A percentile compares a stretch with the other conserved stretches of the same genome.
These are phyloP conservation scores for Amanita subjunquillea DNA, from an alignment of 768 basidiomycete genomes.

Conservation along the genomic window DNA sequence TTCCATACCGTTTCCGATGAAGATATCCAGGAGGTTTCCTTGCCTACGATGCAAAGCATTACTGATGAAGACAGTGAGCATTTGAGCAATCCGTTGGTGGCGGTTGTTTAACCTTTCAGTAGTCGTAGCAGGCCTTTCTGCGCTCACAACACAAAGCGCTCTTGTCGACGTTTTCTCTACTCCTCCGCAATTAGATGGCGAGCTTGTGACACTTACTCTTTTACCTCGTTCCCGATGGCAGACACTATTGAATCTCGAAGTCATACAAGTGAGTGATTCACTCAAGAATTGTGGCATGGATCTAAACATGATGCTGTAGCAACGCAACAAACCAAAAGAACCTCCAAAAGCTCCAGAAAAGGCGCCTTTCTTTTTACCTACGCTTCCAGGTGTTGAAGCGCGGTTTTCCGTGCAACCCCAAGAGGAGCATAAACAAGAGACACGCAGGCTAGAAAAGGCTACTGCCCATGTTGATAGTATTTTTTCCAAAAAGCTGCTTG, in stretches of 20 bases:
- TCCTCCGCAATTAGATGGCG: conserved; percentile 81
- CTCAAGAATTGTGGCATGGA: neutral
- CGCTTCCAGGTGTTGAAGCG: conserved; percentile 77
- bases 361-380: conserved; percentile 96
- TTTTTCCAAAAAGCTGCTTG: conserved; percentile 56
- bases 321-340: conserved; percentile 95
- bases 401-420: conserved; percentile 55
- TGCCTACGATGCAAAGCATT: conserved; percentile 81
- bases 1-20: conserved; percentile 74
- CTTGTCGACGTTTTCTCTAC: conserved; percentile 66
- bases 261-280: conserved; percentile 60
- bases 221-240: conserved; percentile 94
- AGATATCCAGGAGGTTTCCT: conserved; percentile 52
- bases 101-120: conserved; percentile 5
- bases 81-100: neutral
- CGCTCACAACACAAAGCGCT: conserved; percentile 49
- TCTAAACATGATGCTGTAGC: conserved; percentile 29
- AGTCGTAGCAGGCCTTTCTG: conserved; percentile 70
- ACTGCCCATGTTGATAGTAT: conserved; percentile 49
- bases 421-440: conserved; percentile 28
- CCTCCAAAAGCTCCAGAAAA: conserved; percentile 91
- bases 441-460: conserved; percentile 43
- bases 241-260: conserved; percentile 90
- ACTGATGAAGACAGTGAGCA: conserved; percentile 69
- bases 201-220: conserved; percentile 87